These are phyloP conservation scores for Entomortierella chlamydospora DNA, from an alignment of 192 early-diverging fungal species.

Conservation along the genomic window DNA sequence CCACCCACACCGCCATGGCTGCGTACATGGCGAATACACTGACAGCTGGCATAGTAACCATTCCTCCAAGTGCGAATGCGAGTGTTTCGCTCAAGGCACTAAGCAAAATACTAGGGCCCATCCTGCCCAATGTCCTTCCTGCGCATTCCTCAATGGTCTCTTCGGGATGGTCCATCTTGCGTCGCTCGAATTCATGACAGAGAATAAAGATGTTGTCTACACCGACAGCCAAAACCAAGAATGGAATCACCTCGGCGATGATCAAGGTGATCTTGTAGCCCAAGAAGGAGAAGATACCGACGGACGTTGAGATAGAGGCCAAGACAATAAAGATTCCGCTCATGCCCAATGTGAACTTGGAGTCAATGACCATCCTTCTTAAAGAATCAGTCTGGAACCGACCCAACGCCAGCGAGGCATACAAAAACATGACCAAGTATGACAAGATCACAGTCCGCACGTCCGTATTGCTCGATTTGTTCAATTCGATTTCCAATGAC, in stretches of 20 bases:
- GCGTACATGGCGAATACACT: slow-evolving; percentile 75
- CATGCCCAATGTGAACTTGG: slow-evolving; percentile 70
- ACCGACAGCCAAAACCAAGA: slow-evolving; percentile 74
- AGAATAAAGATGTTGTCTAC: slow-evolving; percentile 79
- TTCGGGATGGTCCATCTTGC: slow-evolving; percentile 54
- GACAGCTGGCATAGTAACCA: slow-evolving; percentile 78
- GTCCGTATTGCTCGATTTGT: slow-evolving; percentile 72
- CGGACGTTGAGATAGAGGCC: slow-evolving; percentile 68
- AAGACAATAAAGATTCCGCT: slow-evolving; percentile 71
- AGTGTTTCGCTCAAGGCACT: slow-evolving; percentile 71
- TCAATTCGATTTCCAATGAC: slow-evolving; percentile 70
- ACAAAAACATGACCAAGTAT: slow-evolving; percentile 74
- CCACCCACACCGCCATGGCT: slow-evolving; percentile 71
- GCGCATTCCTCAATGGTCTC: slow-evolving; percentile 68
- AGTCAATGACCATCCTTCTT: slow-evolving; percentile 64
- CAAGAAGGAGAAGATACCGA: slow-evolving; percentile 70
- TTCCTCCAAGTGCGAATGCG: slow-evolving; percentile 69
- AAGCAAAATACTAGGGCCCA: slow-evolving; percentile 73
- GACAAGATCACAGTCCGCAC: slow-evolving; percentile 63
- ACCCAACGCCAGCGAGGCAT: slow-evolving; percentile 71
- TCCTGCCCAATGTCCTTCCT: slow-evolving; percentile 65
- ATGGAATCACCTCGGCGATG: slow-evolving; percentile 77
- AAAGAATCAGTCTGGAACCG: slow-evolving; percentile 47
- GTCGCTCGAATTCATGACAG: slow-evolving; percentile 69
- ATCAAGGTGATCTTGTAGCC: slow-evolving; percentile 73